Evolutionary conservation across 495 filamentous ascomycete genomes (phyloP), one percentile per base, ranked within the genome.

Genomic region (Penicillium maclennaniae): DNA sequence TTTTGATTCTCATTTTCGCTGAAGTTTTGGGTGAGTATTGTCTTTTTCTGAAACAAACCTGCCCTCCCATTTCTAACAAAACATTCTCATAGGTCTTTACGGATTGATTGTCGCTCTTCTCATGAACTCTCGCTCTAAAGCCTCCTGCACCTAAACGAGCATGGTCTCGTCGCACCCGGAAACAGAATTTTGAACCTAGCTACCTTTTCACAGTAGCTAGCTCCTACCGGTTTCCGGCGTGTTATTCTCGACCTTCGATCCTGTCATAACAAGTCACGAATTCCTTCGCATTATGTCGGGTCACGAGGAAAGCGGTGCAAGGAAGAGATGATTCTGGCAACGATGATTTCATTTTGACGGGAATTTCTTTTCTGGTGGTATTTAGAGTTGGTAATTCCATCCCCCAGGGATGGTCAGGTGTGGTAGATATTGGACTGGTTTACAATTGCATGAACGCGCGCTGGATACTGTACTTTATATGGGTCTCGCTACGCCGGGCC

Each of bases 1-100:
- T 98, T 79, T 77, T 98, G 67, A 98, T 98, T 80, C 91, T 98
- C 80, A 98, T 98, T 96, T 98, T 98, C 80, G 93, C 95, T 66
- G 93, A 97, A 95, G 93, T 97, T 58, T 75, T 98, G 84, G 93
- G 91, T 91, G 77, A 58, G 85, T 77, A 19, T 5, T 20, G 23
- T 49, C 15, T 7, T 5, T 23, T 23, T 19, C 17, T 47, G 12
- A 6, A n/a, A n/a, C 4, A 17, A 21, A 7, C 19, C 7, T 12
- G 9, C 21, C 8, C 15, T 39, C 42, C 4, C 16, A n/a, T 38
- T 38, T 21, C 49, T 47, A 41, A 31, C 16, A 12, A 47, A 20
- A 47, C 23, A 39, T 41, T 20, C 49, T 7, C 0, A 7, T 56
- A 90, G 87, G 89, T 89, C 88, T 98, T 42, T 98, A 98, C 78